phyloP scores from a whole-genome alignment of 345 rosid genomes.

The Linum usitatissimum region DNA sequence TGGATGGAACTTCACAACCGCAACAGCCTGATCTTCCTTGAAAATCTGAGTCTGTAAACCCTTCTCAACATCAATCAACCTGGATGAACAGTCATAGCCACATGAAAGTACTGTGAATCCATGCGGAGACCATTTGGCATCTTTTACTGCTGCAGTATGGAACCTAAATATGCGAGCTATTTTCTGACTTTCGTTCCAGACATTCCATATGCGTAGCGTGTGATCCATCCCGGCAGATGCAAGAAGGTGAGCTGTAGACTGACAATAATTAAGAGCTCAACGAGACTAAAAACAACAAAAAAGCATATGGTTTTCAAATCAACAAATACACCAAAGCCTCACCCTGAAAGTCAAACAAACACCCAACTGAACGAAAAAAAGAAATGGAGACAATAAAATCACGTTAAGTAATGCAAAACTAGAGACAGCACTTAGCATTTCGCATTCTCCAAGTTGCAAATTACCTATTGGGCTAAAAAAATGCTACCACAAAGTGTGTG shows the following conservation, averaged over 20 bases:
- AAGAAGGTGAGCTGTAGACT: slow-evolving; percentile 77
- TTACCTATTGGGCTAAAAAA: neutral
- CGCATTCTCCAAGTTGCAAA: neutral
- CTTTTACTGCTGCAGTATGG: slow-evolving; percentile 62
- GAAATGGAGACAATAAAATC: neutral
- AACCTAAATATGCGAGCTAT: slow-evolving; percentile 41
- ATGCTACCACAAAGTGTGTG: neutral
- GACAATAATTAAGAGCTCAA: slow-evolving; percentile 41
- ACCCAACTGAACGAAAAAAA: neutral
- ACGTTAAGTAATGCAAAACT: neutral
- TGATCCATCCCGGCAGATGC: slow-evolving; percentile 85
- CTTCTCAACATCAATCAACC: slow-evolving; percentile 67
- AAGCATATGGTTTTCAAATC: neutral
- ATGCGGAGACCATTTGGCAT: slow-evolving; percentile 58
- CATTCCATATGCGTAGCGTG: slow-evolving; percentile 61
- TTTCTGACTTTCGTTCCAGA: slow-evolving; percentile 58
- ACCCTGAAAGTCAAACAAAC: neutral
- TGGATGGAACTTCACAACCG: slow-evolving; percentile 58
- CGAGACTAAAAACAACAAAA: slow-evolving; percentile 17
- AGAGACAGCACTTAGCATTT: neutral
- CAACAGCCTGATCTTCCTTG: slow-evolving; percentile 61
- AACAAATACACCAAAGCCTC: slow-evolving; percentile 3
- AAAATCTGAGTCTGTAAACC: slow-evolving; percentile 48
- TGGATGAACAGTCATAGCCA: slow-evolving; percentile 64
- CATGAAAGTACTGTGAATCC: slow-evolving; percentile 58